Conservation (phyloP, 2,329 filamentous ascomycete genomes). For the Saccharata proteae region DNA sequence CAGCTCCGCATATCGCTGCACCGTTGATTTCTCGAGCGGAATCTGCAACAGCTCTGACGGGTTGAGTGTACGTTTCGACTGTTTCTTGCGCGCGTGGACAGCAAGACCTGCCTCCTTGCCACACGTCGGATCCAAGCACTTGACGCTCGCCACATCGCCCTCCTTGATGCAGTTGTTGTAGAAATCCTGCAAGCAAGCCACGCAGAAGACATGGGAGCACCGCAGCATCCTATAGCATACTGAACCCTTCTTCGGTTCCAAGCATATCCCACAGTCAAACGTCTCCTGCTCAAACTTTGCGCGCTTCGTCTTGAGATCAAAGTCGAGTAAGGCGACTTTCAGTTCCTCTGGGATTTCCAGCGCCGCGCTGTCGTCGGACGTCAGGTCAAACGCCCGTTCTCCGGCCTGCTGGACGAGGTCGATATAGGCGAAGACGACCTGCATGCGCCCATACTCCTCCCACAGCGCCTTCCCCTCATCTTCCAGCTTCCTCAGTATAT, state of each 20-base stretch:
- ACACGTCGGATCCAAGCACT: constrained; percentile 70
- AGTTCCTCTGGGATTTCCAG: constrained; percentile 37
- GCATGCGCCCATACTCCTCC: constrained; percentile 46
- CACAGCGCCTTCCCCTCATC: constrained; percentile 40
- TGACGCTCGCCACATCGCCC: constrained; percentile 67
- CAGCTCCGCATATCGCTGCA: constrained; percentile 76
- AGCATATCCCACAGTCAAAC: constrained; percentile 77
- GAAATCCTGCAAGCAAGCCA: constrained; percentile 75
- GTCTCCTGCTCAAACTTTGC: constrained; percentile 71
- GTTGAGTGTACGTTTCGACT: constrained; percentile 56
- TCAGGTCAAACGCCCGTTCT: constrained; percentile 42
- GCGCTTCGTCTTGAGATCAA: constrained; percentile 61
- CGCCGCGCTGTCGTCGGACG: constrained; percentile 24
- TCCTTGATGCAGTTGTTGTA: constrained; percentile 81
- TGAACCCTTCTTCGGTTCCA: constrained; percentile 82
- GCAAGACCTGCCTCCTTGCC: constrained; percentile 48
- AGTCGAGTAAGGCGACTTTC: constrained; percentile 64
- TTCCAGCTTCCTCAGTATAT: constrained; percentile 32
- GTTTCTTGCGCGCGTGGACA: constrained; percentile 33
- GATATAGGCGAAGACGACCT: constrained; percentile 48
- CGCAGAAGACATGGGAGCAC: constrained; percentile 87
- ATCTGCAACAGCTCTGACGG: constrained; percentile 63
- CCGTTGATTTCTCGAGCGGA: constrained; percentile 46
- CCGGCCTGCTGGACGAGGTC: constrained; percentile 47
- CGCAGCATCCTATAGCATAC: constrained; percentile 70